Base-by-base conservation (phyloP, 2,329 filamentous ascomycete genomes). In the Phialophora chinensis region DNA sequence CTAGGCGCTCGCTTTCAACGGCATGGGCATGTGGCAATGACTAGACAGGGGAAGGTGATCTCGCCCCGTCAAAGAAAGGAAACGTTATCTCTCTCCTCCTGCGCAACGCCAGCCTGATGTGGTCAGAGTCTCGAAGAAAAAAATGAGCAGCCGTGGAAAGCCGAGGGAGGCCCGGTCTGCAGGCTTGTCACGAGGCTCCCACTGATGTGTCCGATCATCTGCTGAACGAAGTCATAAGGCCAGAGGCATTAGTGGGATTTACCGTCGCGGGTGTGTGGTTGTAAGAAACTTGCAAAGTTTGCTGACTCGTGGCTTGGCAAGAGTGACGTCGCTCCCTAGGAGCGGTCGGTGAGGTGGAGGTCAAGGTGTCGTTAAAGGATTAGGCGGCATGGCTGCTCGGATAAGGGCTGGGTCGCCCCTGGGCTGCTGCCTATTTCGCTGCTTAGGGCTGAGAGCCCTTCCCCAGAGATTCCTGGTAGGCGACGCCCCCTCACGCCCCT, bases 191-290 rank as follows among this genome's bases (percentile, higher is more conserved):
- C 47, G 29, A 42, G 47, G 7, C 31, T 60, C 27, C 20, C 29
- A 35, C 1, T 23, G 4, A 20, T 33, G 25, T 35, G 20, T 12
- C 14, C 27, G 49, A 53, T n/a, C 7, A 60, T 20, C 17, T 60
- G n/a, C 23, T 35, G 29, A 25, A 29, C 3, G 20, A 27, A 20
- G 31, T 61, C 49, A 53, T 61, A 38, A 54, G 47, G 20, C 31
- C 59, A 29, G 20, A 11, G 29, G n/a, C 44, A 17, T 53, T 53
- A 38, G 17, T 54, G 35, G n/a, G 20, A 54, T 61, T n/a, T 14
- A 11, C 52, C 4, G 20, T n/a, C 7, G 5, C 49, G 44, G 59
- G 52, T 61, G 59, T 61, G 59, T 53, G 59, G 59, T 61, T 42
- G 33, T 20, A 38, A 53, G 59, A 38, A 44, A 38, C 31, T 3